Percentiles rank a stretch among this genome's conserved stretches.
These are phyloP conservation scores for Naegleria fowleri DNA, from an alignment of 208 protist genomes.

Conservation along the genomic window DNA sequence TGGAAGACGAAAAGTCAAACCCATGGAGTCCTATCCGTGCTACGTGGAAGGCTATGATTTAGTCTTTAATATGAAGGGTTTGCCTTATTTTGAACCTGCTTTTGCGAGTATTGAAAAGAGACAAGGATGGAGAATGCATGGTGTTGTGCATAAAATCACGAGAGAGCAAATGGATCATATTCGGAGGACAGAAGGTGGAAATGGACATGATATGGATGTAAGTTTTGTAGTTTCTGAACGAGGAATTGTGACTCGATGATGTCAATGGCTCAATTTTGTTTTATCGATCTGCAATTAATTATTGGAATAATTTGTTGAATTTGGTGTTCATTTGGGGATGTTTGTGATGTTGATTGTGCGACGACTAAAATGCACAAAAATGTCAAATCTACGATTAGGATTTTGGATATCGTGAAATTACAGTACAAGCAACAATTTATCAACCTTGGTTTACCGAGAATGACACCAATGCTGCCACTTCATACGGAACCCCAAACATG, in stretches of 20 bases:
- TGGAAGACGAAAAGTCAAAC: not conserved
- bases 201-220: not conserved
- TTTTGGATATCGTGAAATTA: not conserved
- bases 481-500: not conserved
- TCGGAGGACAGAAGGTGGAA: not conserved
- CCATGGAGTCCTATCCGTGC: not conserved
- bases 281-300: no score
- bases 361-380: no score
- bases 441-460: not conserved
- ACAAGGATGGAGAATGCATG: not conserved
- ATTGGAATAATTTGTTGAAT: no score
- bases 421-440: not conserved
- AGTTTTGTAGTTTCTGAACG: no score
- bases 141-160: not conserved
- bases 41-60: not conserved
- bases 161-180: slow-evolving; percentile 4
- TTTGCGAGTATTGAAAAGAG: not conserved
- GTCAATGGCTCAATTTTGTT: no score
- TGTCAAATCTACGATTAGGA: no score
- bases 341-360: no score
- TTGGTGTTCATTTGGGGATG: no score
- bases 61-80: not conserved
- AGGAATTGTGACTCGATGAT: no score
- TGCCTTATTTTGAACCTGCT: not conserved
- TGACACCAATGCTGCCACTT: not conserved